Evolutionary conservation across 1,284 basidiomycete genomes (phyloP).

Genomic region (Fomitiporia mediterranea): DNA sequence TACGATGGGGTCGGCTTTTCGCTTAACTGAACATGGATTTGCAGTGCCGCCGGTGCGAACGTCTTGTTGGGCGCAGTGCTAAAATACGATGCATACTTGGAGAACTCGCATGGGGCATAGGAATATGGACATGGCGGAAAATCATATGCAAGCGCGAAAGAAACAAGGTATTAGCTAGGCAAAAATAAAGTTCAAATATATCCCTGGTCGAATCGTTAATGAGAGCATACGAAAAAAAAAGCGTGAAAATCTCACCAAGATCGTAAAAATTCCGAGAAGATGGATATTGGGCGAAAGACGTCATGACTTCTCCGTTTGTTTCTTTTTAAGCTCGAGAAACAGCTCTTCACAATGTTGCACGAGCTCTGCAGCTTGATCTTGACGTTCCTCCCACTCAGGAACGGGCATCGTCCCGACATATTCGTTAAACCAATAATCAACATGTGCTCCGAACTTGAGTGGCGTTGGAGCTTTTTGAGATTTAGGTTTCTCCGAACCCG

Average conservation of each 20-base stretch:
- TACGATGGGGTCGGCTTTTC: neutral
- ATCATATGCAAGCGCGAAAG: neutral
- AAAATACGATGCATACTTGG: conserved; percentile 11
- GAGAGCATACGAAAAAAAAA: too few relatives aligned
- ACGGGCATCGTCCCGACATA: conserved; percentile 47
- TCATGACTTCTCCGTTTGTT: neutral
- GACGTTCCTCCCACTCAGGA: conserved; percentile 45
- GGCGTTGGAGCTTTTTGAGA: conserved; percentile 27
- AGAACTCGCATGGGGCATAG: neutral
- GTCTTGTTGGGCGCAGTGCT: conserved; percentile 17
- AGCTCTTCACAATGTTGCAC: conserved; percentile 53
- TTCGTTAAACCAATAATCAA: conserved; percentile 50
- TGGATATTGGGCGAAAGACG: too few relatives aligned
- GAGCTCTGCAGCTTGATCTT: conserved; percentile 41
- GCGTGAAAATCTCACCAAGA: too few relatives aligned
- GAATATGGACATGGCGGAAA: neutral
- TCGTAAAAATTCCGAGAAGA: too few relatives aligned
- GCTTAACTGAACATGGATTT: neutral
- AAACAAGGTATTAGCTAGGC: neutral
- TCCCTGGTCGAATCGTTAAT: too few relatives aligned
- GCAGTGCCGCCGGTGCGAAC: conserved; percentile 14
- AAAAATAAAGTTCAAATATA: neutral
- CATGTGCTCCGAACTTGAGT: conserved; percentile 51
- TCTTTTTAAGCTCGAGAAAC: conserved; percentile 32
- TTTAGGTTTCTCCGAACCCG: conserved; percentile 7